Evolutionary conservation across 345 rosid species (phyloP).

Genomic region (Euphorbia lathyris): DNA sequence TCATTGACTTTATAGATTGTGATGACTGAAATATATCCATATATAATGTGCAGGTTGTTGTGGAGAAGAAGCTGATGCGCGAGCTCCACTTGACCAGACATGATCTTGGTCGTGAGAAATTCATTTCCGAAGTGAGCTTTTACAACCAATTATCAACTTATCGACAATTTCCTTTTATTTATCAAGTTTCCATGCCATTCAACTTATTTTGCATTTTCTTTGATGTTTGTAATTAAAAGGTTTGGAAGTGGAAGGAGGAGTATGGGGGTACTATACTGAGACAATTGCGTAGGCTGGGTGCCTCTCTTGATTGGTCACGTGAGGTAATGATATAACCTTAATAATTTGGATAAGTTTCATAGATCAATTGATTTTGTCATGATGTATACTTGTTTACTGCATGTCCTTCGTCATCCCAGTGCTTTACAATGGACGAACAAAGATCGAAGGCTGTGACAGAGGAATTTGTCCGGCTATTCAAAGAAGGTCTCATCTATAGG

Average conservation of each 20-base stretch:
- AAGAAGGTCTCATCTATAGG: constrained; percentile 89
- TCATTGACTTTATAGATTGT: not conserved
- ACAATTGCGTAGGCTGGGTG: constrained; percentile 77
- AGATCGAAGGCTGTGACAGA: constrained; percentile 86
- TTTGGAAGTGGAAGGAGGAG: constrained; percentile 88
- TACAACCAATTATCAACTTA: constrained; percentile 12
- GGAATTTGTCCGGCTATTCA: constrained; percentile 70
- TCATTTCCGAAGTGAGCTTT: constrained; percentile 68
- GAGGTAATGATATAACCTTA: constrained; percentile 50
- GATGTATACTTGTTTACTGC: not conserved
- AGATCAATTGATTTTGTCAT: not conserved
- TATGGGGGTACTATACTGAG: constrained; percentile 71
- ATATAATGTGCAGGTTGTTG: constrained; percentile 65
- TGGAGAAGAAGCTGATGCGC: constrained; percentile 89
- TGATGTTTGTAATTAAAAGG: constrained; percentile 40
- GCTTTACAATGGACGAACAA: constrained; percentile 93
- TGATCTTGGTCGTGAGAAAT: constrained; percentile 86
- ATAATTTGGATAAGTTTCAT: not conserved
- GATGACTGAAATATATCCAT: constrained; percentile 7
- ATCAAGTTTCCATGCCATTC: not conserved
- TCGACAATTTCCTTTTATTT: constrained; percentile 6
- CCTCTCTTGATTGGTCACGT: constrained; percentile 98
- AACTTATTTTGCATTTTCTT: constrained; percentile 9
- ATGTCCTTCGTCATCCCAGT: constrained; percentile 35
- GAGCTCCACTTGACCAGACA: constrained; percentile 73